phyloP scores from a whole-genome alignment of 2,329 filamentous ascomycete species.

The Talaromyces piceae region DNA sequence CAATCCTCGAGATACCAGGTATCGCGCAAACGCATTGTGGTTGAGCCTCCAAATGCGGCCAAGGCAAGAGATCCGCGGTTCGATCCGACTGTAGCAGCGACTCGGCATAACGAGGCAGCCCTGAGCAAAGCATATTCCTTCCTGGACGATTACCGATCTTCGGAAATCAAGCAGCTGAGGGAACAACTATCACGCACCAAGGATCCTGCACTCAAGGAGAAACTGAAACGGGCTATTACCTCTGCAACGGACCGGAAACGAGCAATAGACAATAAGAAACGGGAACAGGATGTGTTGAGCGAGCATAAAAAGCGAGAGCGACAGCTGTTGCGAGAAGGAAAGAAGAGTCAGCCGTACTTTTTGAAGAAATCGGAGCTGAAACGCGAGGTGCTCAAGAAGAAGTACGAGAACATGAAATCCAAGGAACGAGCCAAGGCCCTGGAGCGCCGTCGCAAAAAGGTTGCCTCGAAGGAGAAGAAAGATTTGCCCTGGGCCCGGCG shows the following conservation, averaged over 20 bases:
- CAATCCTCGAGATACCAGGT: constrained; percentile 78
- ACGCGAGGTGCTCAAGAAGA: constrained; percentile 71
- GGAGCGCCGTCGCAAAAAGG: constrained; percentile 84
- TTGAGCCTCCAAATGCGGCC: constrained; percentile 43
- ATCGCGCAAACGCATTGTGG: constrained; percentile 67
- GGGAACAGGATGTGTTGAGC: constrained; percentile 60
- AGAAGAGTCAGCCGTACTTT: constrained; percentile 72
- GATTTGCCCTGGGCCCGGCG: constrained; percentile 55
- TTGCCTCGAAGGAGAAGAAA: constrained; percentile 76
- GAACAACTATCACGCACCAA: constrained; percentile 60
- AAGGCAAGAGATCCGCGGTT: constrained; percentile 84
- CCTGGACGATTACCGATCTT: constrained; percentile 73
- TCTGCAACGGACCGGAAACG: constrained; percentile 74
- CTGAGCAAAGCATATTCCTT: constrained; percentile 74
- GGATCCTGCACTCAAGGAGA: constrained; percentile 57
- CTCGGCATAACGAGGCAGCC: constrained; percentile 34
- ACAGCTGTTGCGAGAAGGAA: constrained; percentile 76
- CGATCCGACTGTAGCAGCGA: constrained; percentile 51
- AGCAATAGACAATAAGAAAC: constrained; percentile 61
- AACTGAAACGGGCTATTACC: constrained; percentile 63
- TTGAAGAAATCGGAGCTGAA: constrained; percentile 89
- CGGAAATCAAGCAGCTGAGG: constrained; percentile 72
- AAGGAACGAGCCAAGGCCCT: constrained; percentile 77
- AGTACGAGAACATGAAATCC: constrained; percentile 76
- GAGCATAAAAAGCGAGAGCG: constrained; percentile 78